These are phyloP conservation scores for Fusarium sublunatum DNA, from an alignment of 2,329 filamentous ascomycete species.

Conservation along the genomic window DNA sequence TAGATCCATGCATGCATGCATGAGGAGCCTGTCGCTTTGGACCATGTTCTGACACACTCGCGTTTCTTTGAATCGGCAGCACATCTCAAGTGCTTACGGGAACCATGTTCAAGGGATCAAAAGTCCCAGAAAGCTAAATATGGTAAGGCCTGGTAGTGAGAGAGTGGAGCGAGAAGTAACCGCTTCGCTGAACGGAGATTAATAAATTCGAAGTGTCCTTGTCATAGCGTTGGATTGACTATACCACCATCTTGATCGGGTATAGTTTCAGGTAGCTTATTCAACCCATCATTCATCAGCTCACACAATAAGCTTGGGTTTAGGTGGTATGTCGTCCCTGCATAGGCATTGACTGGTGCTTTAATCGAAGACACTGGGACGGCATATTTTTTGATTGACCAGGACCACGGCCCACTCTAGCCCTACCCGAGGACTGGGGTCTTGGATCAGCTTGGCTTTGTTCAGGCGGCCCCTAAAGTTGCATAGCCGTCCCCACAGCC, in stretches of 20 bases:
- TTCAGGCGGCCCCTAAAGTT: constrained; percentile 52
- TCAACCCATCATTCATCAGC: not conserved
- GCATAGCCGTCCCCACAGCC: constrained; percentile 68
- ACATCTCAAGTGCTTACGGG: constrained; percentile 1
- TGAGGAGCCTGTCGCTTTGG: not conserved
- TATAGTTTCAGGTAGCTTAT: constrained; percentile 1
- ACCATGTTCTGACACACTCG: constrained; percentile 4
- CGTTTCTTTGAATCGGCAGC: not conserved
- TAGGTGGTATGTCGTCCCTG: not conserved
- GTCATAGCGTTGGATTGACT: not conserved
- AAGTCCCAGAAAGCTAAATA: constrained; percentile 1
- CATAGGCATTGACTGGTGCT: constrained; percentile 9
- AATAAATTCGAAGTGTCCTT: constrained; percentile 1
- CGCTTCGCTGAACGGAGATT: constrained; percentile 2
- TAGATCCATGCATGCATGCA: constrained; percentile 6
- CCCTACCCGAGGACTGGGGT: constrained; percentile 2
- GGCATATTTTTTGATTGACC: constrained; percentile 16
- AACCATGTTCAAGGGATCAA: constrained; percentile 4
- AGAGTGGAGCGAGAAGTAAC: constrained; percentile 8
- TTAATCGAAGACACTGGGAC: constrained; percentile 9
- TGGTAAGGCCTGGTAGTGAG: constrained; percentile 4
- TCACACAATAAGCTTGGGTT: not conserved
- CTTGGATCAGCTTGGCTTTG: constrained; percentile 3
- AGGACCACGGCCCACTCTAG: constrained; percentile 4
- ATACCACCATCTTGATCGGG: constrained; percentile 12